Evolutionary conservation across 208 protist genomes (phyloP).

Genomic region (Wallacemonas sp.): DNA sequence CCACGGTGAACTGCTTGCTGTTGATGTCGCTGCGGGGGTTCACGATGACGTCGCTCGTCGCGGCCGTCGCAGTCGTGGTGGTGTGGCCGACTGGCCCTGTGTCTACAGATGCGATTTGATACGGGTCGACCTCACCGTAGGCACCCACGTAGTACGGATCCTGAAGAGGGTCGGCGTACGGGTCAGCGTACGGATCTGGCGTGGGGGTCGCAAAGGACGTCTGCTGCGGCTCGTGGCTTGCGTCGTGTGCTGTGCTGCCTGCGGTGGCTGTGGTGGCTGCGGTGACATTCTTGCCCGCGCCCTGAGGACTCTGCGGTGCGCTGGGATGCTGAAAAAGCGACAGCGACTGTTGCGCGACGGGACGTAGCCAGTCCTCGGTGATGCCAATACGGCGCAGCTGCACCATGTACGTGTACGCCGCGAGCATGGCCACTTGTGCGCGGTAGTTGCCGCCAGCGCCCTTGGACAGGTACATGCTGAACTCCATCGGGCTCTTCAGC

Average conservation of each 20-base stretch:
- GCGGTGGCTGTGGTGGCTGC: no score
- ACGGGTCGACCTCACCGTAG: background rate
- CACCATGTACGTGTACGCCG: conserved; percentile 51
- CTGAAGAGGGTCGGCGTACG: conserved; percentile 15
- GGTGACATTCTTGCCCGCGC: no score
- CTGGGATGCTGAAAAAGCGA: background rate
- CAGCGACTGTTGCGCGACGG: background rate
- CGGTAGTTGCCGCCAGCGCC: conserved; percentile 62
- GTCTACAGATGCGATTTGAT: no score
- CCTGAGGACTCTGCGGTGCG: no score
- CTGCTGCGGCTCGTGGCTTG: no score
- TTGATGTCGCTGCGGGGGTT: conserved; percentile 17
- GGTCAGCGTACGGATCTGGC: conserved; percentile 20
- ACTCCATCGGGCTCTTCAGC: conserved; percentile 32
- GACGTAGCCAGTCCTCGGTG: conserved; percentile 12
- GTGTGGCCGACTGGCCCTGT: no score
- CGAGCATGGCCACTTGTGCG: conserved; percentile 41
- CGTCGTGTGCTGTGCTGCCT: no score
- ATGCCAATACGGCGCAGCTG: conserved; percentile 55
- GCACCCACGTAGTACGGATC: conserved; percentile 21
- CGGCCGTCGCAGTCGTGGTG: background rate
- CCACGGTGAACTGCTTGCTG: conserved; percentile 8
- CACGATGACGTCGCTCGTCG: background rate
- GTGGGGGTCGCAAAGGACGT: background rate
- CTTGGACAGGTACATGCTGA: conserved; percentile 56